A percentile compares a stretch with the other conserved stretches of the same genome.
Conservation (phyloP, 1,284 basidiomycete species). For the Moesziomyces aphidis region DNA sequence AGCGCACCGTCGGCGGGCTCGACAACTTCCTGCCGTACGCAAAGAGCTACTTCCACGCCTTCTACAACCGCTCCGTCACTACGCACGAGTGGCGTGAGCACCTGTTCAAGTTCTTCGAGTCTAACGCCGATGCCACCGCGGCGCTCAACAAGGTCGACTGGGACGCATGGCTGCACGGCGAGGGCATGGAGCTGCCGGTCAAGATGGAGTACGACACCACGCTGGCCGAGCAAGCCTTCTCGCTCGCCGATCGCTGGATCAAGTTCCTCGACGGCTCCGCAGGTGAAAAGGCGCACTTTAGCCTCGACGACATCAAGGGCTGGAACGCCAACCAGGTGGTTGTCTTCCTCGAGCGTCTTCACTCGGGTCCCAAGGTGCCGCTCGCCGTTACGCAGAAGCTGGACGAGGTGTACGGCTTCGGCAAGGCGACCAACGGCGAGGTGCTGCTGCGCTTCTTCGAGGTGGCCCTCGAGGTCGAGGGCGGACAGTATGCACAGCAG, state of each 20-base stretch:
- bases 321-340: slow-evolving; percentile 67
- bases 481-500: slow-evolving; percentile 69
- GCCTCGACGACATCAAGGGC: slow-evolving; percentile 52
- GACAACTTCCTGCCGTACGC: slow-evolving; percentile 74
- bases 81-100: slow-evolving; percentile 89
- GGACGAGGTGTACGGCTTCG: slow-evolving; percentile 70
- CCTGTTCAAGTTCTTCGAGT: slow-evolving; percentile 81
- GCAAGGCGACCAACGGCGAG: slow-evolving; percentile 70
- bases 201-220: slow-evolving; percentile 84
- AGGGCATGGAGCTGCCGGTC: slow-evolving; percentile 80
- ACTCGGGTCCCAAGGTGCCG: slow-evolving; percentile 65
- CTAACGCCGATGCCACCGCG: slow-evolving; percentile 68
- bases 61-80: slow-evolving; percentile 80
- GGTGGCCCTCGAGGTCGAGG: slow-evolving; percentile 69
- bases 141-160: slow-evolving; percentile 76
- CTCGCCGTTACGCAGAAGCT: slow-evolving; percentile 65
- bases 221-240: slow-evolving; percentile 76
- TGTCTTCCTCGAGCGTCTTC: slow-evolving; percentile 71
- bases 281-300: slow-evolving; percentile 41
- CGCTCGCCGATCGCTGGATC: slow-evolving; percentile 83
- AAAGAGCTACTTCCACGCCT: slow-evolving; percentile 77
- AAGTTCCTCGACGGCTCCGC: slow-evolving; percentile 40
- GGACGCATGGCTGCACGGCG: slow-evolving; percentile 87
- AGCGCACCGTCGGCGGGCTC: slow-evolving; percentile 85
- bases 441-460: slow-evolving; percentile 71